Base-by-base conservation (phyloP, 2,329 filamentous ascomycete species). In the Claviceps africana region DNA sequence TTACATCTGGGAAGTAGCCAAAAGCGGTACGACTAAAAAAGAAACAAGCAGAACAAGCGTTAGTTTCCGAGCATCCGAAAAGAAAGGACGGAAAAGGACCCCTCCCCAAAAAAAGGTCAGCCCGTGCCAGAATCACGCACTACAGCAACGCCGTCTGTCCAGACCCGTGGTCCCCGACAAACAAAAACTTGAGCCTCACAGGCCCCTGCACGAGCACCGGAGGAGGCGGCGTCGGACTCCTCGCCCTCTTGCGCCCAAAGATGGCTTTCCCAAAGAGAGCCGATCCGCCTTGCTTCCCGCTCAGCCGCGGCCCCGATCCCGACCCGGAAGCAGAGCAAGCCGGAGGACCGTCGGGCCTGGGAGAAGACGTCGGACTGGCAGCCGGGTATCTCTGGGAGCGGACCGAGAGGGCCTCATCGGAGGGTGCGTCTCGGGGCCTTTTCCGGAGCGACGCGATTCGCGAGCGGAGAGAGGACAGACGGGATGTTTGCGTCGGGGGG, bases 141-240 rank as follows among this genome's bases (percentile, higher is more conserved):
- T 68, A 70, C 19, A 70, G 57, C 51, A 70, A 56, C 11, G 66
- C 67, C 1, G 68, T 70, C 58, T 70, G 68, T 2, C 68, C 68
- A 1, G 60, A 58, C 0, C 48, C 51, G 2, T 57, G 57, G 19
- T 61, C 60, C 0, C 68, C 68, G 1, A 70, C 65, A 53, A 69
- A 70, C 53, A 70, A 53, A 52, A 68, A 67, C 40, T 64, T 67
- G 28, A 70, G 52, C 11, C 59, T 57, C 10, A 65, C 49, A 4
- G 48, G 46, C 31, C 28, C 31, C 13, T 17, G 35, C 1, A 25
- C 7, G 42, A 44, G 42, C n/a, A 44, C 15, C 15, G 21, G 11
- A 44, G 40, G 40, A 5, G 45, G 54, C 33, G 54, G 53, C 22
- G 54, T 48, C 2, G 50, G 53, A 15, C 56, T 57, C n/a, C 55